Evolutionary conservation across 768 basidiomycete genomes (phyloP).

Genomic region (Russula earlei): DNA sequence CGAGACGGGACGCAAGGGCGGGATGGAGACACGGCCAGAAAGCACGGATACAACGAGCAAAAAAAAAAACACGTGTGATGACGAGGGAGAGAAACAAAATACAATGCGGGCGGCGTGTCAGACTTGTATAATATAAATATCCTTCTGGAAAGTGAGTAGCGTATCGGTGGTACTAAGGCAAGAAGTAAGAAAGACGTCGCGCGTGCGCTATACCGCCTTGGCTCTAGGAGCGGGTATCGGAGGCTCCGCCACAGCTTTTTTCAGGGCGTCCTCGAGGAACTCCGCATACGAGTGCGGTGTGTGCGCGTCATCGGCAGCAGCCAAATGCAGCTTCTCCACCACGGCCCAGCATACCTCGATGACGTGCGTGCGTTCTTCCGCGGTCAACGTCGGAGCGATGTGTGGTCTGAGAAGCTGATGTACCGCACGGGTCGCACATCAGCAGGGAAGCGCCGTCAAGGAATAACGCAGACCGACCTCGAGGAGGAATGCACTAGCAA

Average conservation of each 20-base stretch:
- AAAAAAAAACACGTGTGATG: neutral
- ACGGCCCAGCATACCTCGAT: neutral
- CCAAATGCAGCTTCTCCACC: neutral
- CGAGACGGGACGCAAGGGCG: neutral
- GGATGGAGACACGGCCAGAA: neutral
- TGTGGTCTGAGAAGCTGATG: slow-evolving; percentile 16
- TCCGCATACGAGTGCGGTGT: slow-evolving; percentile 8
- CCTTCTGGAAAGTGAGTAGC: neutral
- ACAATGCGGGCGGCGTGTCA: neutral
- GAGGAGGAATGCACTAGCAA: slow-evolving; percentile 18
- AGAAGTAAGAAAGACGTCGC: neutral
- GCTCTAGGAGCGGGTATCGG: slow-evolving; percentile 31
- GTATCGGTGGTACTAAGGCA: neutral
- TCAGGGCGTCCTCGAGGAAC: slow-evolving; percentile 12
- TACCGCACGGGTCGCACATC: neutral
- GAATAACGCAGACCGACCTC: slow-evolving; percentile 3
- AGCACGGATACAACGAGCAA: neutral
- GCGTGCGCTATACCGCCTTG: slow-evolving; percentile 19
- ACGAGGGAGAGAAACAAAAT: neutral
- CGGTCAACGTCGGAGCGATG: slow-evolving; percentile 1
- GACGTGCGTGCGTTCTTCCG: slow-evolving; percentile 3
- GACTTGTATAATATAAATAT: neutral
- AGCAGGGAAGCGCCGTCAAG: slow-evolving; percentile 4
- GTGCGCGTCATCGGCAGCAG: slow-evolving; percentile 13
- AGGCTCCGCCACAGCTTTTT: slow-evolving; percentile 1